Conservation (phyloP, 2,329 filamentous ascomycete genomes). For the Stemphylium beticola region DNA sequence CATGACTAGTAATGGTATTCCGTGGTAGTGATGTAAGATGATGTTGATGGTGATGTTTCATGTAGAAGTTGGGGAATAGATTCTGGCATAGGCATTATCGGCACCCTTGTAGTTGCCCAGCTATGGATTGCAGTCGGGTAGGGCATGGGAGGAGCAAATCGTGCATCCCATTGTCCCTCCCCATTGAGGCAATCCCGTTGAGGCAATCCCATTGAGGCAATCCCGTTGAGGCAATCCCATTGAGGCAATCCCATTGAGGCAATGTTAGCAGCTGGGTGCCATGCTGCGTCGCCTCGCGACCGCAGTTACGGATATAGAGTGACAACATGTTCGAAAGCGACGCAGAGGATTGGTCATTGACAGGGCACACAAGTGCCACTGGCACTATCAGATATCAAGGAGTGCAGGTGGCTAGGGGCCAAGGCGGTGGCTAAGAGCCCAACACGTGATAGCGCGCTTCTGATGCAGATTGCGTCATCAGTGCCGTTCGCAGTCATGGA, state of each 20-base stretch:
- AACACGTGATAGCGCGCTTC: slow-evolving; percentile 22
- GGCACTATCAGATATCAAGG: background rate
- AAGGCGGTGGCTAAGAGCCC: background rate
- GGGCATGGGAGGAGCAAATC: too few relatives aligned
- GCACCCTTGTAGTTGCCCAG: background rate
- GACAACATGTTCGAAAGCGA: too few relatives aligned
- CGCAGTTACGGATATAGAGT: too few relatives aligned
- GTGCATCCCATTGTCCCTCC: too few relatives aligned
- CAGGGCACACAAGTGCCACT: background rate
- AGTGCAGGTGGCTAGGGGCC: background rate
- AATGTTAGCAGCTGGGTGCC: too few relatives aligned
- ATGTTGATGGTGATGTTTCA: slow-evolving; percentile 7
- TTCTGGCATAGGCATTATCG: background rate
- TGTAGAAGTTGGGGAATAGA: background rate
- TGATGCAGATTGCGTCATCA: slow-evolving; percentile 14
- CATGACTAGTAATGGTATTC: slow-evolving; percentile 10
- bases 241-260: too few relatives aligned
- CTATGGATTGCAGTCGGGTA: background rate
- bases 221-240: too few relatives aligned
- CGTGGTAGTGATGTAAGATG: slow-evolving; percentile 21
- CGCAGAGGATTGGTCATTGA: background rate
- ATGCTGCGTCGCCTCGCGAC: too few relatives aligned
- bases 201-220: too few relatives aligned
- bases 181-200: too few relatives aligned
- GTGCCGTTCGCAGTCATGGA: background rate